Base-by-base conservation (phyloP, 1,284 basidiomycete genomes). In the Afroboletus lepidellus region DNA sequence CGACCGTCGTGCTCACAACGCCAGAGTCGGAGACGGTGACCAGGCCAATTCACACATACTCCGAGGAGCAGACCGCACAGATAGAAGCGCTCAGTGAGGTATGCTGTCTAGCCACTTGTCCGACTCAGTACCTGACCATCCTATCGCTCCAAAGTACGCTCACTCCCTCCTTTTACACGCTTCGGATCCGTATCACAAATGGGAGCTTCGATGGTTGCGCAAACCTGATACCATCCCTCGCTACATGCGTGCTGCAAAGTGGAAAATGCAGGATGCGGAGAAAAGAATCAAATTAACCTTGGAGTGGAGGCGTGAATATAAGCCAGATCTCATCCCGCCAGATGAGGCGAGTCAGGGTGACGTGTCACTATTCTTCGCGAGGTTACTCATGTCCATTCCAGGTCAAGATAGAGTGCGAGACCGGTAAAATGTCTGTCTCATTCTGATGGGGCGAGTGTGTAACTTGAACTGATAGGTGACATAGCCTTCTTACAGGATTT, bases 181-280 rank as follows among this genome's bases (percentile, higher is more conserved):
- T 38, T 75, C 77, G 12, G 87, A 93, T 64, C 71, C 83, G 9
- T 93, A 93, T 64, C 65, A 84, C 58, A 72, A 75, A 43, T 92
- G 88, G 87, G 91, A 93, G 70, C 69, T 75, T 34, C 79, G 85
- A 54, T 93, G 90, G 85, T 71, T 93, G 8, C 73, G 78, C 54
- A 86, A 80, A 62, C 76, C 83, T 3, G 90, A 90, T 57, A 90
- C 87, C 24, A 77, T 87, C 48, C 80, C 87, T 37, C 83, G 91
- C 8, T 94, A 92, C 67, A 84, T 91, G 79, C 83, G 91, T 32
- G 90, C 91, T 0, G 80, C 87, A 3, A 92, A 92, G 64, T 92
- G 90, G 90, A 84, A 85, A 64, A 63, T 86, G 24, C 78, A 80
- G 18, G 87, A 94, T 52, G 90, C 79, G 8, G 83, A 92, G 72